Conservation (phyloP, 2,329 filamentous ascomycete species). For the Thyridium curvatum region DNA sequence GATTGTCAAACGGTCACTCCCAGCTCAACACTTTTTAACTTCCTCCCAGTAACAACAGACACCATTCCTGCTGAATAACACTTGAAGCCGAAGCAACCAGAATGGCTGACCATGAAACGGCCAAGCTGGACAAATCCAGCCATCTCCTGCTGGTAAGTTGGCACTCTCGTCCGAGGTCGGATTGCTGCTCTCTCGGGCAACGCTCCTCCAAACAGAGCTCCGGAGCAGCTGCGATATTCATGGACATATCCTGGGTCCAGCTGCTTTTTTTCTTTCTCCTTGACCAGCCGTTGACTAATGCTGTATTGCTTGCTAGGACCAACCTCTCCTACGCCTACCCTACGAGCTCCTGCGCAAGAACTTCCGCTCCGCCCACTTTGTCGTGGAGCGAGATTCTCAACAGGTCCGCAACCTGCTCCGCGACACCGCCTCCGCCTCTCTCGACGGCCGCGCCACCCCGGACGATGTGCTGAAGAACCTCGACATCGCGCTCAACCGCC, state of each 20-base stretch:
- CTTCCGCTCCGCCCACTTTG: constrained; percentile 78
- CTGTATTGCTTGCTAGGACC: constrained; percentile 60
- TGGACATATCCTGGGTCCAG: constrained; percentile 1
- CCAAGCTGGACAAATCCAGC: constrained; percentile 66
- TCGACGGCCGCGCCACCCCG: constrained; percentile 54
- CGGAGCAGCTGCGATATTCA: constrained; percentile 5
- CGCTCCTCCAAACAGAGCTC: constrained; percentile 4
- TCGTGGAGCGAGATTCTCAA: constrained; percentile 65
- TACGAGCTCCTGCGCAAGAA: constrained; percentile 91
- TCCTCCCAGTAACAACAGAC: neutral
- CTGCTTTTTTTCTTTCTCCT: constrained; percentile 1
- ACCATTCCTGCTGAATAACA: neutral
- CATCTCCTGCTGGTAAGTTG: constrained; percentile 65
- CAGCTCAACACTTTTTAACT: neutral
- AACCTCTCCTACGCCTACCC: constrained; percentile 87
- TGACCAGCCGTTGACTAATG: too few species aligned
- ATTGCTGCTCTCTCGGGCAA: neutral
- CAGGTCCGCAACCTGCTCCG: constrained; percentile 55
- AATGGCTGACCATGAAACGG: constrained; percentile 57
- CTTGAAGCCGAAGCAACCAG: constrained; percentile 8
- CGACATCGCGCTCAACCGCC: constrained; percentile 77
- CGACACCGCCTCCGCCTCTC: constrained; percentile 60
- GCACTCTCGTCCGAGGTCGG: neutral
- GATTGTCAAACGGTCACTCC: neutral
- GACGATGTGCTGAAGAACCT: constrained; percentile 73